Evolutionary conservation across 345 rosid genomes (phyloP).

Genomic region (Salix arbutifolia): DNA sequence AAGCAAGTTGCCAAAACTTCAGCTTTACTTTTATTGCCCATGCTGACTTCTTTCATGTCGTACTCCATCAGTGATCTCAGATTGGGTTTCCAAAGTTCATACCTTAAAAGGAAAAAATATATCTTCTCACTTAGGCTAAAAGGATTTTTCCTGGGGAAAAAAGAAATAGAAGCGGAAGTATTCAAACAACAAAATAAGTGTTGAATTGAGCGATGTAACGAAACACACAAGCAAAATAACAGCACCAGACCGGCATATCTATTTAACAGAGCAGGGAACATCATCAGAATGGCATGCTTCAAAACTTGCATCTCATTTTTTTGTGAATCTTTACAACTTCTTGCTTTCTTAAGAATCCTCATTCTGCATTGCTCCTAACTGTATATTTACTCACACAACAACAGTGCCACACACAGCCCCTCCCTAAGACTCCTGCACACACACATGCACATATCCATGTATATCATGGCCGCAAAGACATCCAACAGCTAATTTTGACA

Average conservation of each 20-base stretch:
- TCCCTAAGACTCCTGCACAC: too few species aligned
- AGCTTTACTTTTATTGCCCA: constrained; percentile 72
- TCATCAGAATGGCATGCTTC: not conserved
- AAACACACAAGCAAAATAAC: not conserved
- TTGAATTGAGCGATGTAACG: not conserved
- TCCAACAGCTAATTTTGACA: too few species aligned
- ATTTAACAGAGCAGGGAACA: not conserved
- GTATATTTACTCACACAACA: too few species aligned
- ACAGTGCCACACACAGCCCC: too few species aligned
- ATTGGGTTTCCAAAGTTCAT: constrained; percentile 97
- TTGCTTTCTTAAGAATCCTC: too few species aligned
- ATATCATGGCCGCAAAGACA: too few species aligned
- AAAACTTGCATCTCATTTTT: not conserved
- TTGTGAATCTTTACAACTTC: not conserved
- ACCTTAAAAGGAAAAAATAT: constrained; percentile 39
- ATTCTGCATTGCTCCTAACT: too few species aligned
- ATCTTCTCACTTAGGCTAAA: not conserved
- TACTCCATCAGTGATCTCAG: constrained; percentile 90
- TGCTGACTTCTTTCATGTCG: constrained; percentile 91
- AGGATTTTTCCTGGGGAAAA: too few species aligned
- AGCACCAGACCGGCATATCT: not conserved
- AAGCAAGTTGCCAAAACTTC: constrained; percentile 80
- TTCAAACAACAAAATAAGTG: not conserved
- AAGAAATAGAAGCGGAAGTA: not conserved
- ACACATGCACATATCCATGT: too few species aligned